Conservation (phyloP, 228 moss, liverwort and hornwort species). For the Sphagnum magellanicum region DNA sequence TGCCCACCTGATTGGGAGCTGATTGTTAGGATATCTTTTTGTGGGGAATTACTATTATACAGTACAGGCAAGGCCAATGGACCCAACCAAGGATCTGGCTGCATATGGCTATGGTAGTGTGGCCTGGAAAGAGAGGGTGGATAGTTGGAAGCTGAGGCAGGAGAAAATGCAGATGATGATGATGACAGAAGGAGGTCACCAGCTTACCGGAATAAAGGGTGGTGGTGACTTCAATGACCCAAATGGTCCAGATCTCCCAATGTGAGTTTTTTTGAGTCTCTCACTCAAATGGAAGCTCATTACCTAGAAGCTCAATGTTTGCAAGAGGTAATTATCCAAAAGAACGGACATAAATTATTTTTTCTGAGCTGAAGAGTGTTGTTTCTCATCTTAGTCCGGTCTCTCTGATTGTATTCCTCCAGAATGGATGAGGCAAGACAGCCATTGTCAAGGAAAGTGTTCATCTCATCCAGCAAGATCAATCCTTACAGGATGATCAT, state of each 20-base stretch:
- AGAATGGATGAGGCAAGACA: slow-evolving; percentile 98
- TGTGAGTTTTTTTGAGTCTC: slow-evolving; percentile 20
- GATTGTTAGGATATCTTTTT: background rate
- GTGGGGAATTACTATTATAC: background rate
- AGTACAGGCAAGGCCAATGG: slow-evolving; percentile 92
- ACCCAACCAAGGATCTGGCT: slow-evolving; percentile 85
- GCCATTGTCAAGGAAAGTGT: slow-evolving; percentile 81
- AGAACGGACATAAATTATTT: background rate
- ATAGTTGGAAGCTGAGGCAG: slow-evolving; percentile 96
- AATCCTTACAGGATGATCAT: slow-evolving; percentile 92
- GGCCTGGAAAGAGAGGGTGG: slow-evolving; percentile 97
- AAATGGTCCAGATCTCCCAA: slow-evolving; percentile 85
- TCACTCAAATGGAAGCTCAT: background rate
- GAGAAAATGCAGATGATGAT: slow-evolving; percentile 99
- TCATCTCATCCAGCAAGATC: slow-evolving; percentile 72
- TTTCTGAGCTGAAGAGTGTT: background rate
- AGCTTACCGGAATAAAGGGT: slow-evolving; percentile 36
- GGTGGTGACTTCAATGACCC: slow-evolving; percentile 52
- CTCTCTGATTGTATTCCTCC: background rate
- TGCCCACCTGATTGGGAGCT: background rate
- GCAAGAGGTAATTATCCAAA: background rate
- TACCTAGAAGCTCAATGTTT: background rate
- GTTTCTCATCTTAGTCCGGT: background rate
- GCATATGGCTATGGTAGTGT: slow-evolving; percentile 97
- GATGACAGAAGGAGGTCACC: slow-evolving; percentile 74